A percentile compares a stretch with the other conserved stretches of the same genome.
Evolutionary conservation across 2,329 filamentous ascomycete genomes (phyloP).

Genomic region (Colletotrichum salicis): DNA sequence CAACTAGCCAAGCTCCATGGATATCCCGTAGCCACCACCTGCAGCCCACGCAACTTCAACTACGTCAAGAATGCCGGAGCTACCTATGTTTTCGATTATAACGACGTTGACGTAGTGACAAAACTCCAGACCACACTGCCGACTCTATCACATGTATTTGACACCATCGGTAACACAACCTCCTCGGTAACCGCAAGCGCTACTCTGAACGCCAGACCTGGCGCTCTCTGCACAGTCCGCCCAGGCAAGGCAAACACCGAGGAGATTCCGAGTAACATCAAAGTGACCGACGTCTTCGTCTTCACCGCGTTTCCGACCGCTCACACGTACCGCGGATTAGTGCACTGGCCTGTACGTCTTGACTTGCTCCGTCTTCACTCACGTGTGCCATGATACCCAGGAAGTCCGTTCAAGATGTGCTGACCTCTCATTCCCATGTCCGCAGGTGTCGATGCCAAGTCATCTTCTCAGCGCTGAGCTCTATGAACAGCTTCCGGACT

Average conservation of each 20-base stretch:
- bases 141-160: neutral
- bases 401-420: neutral
- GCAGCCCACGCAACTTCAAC: neutral
- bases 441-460: too few relatives aligned
- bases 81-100: neutral
- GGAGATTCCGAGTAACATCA: neutral
- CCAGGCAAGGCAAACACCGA: neutral
- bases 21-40: neutral
- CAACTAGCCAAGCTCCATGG: slow-evolving; percentile 1
- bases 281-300: neutral
- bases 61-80: slow-evolving; percentile 1
- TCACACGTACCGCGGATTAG: neutral
- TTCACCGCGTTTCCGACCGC: neutral
- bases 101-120: neutral
- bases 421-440: fast-evolving
- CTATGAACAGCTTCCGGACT: too few relatives aligned
- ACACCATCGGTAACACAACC: neutral
- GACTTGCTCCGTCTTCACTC: too few relatives aligned
- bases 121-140: neutral
- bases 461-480: too few relatives aligned
- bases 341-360: too few relatives aligned
- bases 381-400: neutral
- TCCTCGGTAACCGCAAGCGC: neutral
- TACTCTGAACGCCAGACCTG: neutral
- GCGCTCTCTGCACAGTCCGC: neutral